phyloP scores from a whole-genome alignment of 306 rosid genomes.

The Mucuna pruriens region DNA sequence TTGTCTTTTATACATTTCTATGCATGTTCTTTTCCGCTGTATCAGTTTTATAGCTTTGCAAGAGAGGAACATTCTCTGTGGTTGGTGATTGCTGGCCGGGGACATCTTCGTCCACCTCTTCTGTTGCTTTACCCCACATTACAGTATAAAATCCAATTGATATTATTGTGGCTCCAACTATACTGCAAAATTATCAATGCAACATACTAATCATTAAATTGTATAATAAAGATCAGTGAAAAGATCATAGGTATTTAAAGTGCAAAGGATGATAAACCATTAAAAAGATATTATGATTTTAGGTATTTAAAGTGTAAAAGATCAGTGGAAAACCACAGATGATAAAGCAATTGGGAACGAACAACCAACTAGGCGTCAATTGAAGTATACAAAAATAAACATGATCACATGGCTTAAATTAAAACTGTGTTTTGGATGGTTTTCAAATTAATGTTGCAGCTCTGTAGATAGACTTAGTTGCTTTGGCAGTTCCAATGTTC shows the following conservation, averaged over 20 bases:
- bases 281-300: not conserved
- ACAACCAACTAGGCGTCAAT: not conserved
- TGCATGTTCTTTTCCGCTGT: conserved; percentile 27
- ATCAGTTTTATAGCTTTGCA: conserved; percentile 39
- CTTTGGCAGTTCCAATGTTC: not conserved
- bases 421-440: not conserved
- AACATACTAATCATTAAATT: conserved; percentile 7
- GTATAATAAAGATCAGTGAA: not conserved
- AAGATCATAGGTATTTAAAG: not conserved
- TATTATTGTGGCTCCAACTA: conserved; percentile 58
- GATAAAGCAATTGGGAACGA: not conserved
- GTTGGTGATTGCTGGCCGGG: conserved; percentile 43
- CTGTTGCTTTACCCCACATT: conserved; percentile 66
- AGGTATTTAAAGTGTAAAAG: not conserved
- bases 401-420: not conserved
- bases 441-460: not conserved
- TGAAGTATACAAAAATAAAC: not conserved
- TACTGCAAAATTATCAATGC: conserved; percentile 41
- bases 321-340: not conserved
- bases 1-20: conserved; percentile 22
- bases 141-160: conserved; percentile 65
- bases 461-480: not conserved
- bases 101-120: conserved; percentile 35
- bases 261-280: not conserved
- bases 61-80: conserved; percentile 44